phyloP scores from a whole-genome alignment of 257 asterid genomes.

The Echites panduratus region DNA sequence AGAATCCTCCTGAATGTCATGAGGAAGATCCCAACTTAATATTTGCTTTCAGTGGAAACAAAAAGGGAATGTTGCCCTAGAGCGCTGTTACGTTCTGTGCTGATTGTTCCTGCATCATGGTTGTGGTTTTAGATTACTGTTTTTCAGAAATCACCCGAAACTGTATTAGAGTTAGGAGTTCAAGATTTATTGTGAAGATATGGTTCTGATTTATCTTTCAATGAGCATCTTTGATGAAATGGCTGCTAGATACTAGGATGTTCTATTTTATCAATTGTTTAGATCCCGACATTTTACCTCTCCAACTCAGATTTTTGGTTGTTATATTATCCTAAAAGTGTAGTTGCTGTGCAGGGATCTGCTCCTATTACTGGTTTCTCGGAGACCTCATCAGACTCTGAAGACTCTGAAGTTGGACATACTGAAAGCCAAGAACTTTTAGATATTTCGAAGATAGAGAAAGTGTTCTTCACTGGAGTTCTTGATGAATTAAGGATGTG shows the following conservation, averaged over 20 bases:
- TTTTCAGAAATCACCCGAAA: not conserved
- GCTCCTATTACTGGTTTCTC: slow-evolving; percentile 62
- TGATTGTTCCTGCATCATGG: not conserved
- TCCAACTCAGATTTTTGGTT: slow-evolving; percentile 3
- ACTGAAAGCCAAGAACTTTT: slow-evolving; percentile 35
- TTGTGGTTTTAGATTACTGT: not conserved
- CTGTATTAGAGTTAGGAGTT: not conserved
- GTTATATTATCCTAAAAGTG: not conserved
- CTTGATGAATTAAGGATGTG: slow-evolving; percentile 84
- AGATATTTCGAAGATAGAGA: slow-evolving; percentile 50
- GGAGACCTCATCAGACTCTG: slow-evolving; percentile 74
- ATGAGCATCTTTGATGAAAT: not conserved
- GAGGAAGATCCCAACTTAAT: not conserved
- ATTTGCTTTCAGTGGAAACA: not conserved
- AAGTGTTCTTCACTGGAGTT: slow-evolving; percentile 63
- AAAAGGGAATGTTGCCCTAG: not conserved
- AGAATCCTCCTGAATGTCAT: not conserved
- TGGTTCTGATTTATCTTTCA: not conserved
- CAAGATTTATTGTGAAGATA: not conserved
- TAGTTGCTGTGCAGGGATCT: slow-evolving; percentile 47
- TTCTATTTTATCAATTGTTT: not conserved
- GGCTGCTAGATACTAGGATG: not conserved
- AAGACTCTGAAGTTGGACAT: slow-evolving; percentile 47
- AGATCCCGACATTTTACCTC: not conserved
- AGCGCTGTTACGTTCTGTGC: not conserved